Base-by-base conservation (phyloP, 495 filamentous ascomycete species). In the Darksidea phi region DNA sequence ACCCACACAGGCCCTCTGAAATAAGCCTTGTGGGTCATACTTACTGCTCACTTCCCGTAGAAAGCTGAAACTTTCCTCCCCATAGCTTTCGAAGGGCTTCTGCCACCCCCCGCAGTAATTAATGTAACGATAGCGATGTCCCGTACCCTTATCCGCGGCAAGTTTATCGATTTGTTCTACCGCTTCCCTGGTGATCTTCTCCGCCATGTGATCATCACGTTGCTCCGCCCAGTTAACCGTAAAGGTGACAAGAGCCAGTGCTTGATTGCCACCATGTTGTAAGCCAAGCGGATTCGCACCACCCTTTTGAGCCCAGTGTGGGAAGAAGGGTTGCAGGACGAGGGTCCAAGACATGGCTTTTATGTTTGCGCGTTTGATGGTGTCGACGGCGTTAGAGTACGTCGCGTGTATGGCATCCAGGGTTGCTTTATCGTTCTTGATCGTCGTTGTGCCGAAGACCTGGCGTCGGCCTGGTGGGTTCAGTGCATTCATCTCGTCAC, bases 161-260 rank as follows among this genome's bases (percentile, higher is more conserved):
- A 24, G 26, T 6, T 4, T 7, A 12, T 48, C 23, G 28, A 54
- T 54, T 34, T 63, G 15, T n/a, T 64, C 55, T 13, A 78, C 61
- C 13, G 76, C 46, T 23, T 65, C 57, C 32, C 66, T 37, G 5
- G 64, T 55, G 23, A 67, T 67, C 18, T 42, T 47, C 38, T 68
- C 57, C 38, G 80, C 69, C 3, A 26, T 43, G 0, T 59, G 62
- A 43, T 78, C 75, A 53, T 76, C 70, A 8, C 46, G n/a, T 2
- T 48, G 48, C 37, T 36, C 45, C 46, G 63, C 50, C 74, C 76
- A 78, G 15, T 26, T 48, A n/a, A 51, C 45, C 20, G 68, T 62
- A n/a, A 75, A 54, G 11, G 57, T 58, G 21, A 76, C 41, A 32
- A 73, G 69, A 8, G 75, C 38, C 32, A 70, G 53, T 2, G 32